Evolutionary conservation across 106 monocot genomes (phyloP), one percentile per base, ranked within the genome.

Genomic region (Triglochin maritima): DNA sequence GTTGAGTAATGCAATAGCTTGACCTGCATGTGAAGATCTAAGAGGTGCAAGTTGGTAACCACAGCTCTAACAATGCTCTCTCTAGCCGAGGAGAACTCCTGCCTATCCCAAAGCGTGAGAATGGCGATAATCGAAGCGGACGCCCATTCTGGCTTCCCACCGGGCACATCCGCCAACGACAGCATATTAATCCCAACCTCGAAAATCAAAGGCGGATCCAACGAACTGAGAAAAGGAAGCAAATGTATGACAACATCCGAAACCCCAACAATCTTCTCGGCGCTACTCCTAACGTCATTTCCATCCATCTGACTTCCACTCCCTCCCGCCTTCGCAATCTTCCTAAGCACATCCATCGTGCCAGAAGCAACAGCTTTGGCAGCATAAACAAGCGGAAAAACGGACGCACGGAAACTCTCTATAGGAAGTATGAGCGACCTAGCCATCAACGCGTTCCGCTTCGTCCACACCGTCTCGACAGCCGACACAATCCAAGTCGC

Each of bases 91-190:
- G 88, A 96, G 68, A 91, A 96, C 66, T 96, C 96, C 63, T 96
- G 96, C 71, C 96, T 68, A 63, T 96, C 96, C 96, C 96, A 96
- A 4, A 91, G 84, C 0, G 96, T 96, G 29, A 96, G 76, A 71
- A 96, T 79, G 4, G 91, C 96, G 63, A 88, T 96, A 51, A 86
- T 96, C 2, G 96, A 89, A 2, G 86, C 91, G 0, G 96, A 91
- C 29, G 96, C 96, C 96, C 96, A 96, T 78, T 96, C 96, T 4
- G 96, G 96, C 77, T 96, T 96, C 69, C 96, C 96, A 17, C 96
- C 96, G 4, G 96, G 86, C 59, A 91, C 96, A 73, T 96, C 96
- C 43, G 96, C 96, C 76, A 96, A 71, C 0, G 96, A 88, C 51
- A 96, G 67, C 96, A 96, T 96, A 63, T 96, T 91, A 48, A 96